Evolutionary conservation across 1,284 basidiomycete genomes (phyloP), one percentile per base, ranked within the genome.

Genomic region (Ceratobasidium sp.): DNA sequence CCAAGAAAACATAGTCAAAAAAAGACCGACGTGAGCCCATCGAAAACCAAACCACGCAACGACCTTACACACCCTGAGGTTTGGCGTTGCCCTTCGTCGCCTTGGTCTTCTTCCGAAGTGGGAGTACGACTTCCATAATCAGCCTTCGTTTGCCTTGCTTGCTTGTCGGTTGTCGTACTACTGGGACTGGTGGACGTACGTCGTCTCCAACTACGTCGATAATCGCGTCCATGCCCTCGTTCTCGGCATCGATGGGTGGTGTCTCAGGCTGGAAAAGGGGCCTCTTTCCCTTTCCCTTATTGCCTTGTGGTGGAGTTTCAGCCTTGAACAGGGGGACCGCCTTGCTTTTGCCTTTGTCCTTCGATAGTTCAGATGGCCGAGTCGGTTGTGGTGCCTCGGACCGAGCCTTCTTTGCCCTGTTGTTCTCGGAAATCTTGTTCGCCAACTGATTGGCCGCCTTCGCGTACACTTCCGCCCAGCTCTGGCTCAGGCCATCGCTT

Each of bases 81-180:
- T 69, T 55, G 1, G 23, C 3, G 8, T 12, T 26, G 3, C 10
- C 10, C 26, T 53, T 53, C 23, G n/a, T 21, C n/a, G n/a, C n/a
- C n/a, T n/a, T n/a, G n/a, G n/a, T n/a, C n/a, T 18, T 34, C 39
- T 67, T 67, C n/a, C 52, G 64, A 10, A 69, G 21, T 30, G 64
- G 64, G 23, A 69, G 34, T 18, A 69, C 64, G 2, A 69, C 64
- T 39, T 69, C 64, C 64, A 69, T 69, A 18, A 69, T 69, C 64
- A 69, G 55, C 52, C 52, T 50, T 34, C 23, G 64, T 16, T 69
- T 69, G 64, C 16, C 34, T 55, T 23, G 52, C 26, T 26, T 21
- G 34, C n/a, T 41, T 14, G 39, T 39, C 21, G n/a, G 26, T n/a
- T 43, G 26, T 30, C 18, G 59, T 28, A 8, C 12, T 14, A 28